phyloP scores from a whole-genome alignment of 305 asterid species.

The Plantago coronopus region DNA sequence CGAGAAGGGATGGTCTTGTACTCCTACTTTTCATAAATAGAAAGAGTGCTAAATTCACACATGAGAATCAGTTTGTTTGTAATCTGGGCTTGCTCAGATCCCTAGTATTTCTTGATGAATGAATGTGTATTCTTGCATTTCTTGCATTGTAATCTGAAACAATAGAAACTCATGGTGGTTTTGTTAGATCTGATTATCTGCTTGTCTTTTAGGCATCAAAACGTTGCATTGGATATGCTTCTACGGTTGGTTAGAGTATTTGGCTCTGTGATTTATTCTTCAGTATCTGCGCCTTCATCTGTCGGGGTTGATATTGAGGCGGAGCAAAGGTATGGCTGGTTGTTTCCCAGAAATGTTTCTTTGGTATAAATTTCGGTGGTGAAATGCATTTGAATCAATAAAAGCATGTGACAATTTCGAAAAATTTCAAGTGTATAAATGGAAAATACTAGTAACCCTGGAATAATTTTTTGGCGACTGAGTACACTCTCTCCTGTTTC shows the following conservation, averaged over 20 bases:
- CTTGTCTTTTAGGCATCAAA: constrained; percentile 66
- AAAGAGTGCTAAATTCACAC: too few relatives aligned
- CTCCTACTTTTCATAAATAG: constrained; percentile 3
- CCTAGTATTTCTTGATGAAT: background rate
- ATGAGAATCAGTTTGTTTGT: constrained; percentile 3
- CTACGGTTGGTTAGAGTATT: constrained; percentile 83
- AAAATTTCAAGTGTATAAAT: too few relatives aligned
- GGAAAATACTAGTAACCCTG: too few relatives aligned
- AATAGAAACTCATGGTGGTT: constrained; percentile 19
- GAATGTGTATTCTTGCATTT: constrained; percentile 17
- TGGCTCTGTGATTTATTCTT: constrained; percentile 84
- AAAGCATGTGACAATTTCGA: too few relatives aligned
- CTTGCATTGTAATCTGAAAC: constrained; percentile 17
- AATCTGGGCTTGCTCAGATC: background rate
- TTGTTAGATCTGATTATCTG: constrained; percentile 25
- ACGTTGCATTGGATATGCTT: constrained; percentile 76
- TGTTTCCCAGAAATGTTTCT: constrained; percentile 9
- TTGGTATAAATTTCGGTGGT: background rate
- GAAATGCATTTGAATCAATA: too few relatives aligned
- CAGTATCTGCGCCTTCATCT: constrained; percentile 73
- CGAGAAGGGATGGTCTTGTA: too few relatives aligned
- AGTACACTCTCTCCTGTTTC: too few relatives aligned
- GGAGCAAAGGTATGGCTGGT: constrained; percentile 70
- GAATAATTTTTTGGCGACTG: too few relatives aligned
- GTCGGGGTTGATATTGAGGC: constrained; percentile 99